Percentiles rank a stretch among this genome's conserved stretches.
Conservation (phyloP, 805 yeast species). For the Osmozyma mogii region DNA sequence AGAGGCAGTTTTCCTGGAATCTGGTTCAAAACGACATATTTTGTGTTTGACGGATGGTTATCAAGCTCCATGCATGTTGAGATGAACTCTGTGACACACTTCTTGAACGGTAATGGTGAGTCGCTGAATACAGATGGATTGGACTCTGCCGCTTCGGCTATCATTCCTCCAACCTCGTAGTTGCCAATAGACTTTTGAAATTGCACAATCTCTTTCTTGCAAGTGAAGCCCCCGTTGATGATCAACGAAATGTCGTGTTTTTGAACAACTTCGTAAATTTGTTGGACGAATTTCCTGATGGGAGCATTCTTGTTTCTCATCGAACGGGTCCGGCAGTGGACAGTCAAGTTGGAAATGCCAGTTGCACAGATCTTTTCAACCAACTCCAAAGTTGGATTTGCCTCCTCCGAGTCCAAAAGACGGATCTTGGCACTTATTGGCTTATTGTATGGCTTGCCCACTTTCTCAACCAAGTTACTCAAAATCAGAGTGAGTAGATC, state of each 20-base stretch:
- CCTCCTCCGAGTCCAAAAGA: constrained; percentile 54
- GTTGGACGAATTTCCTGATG: constrained; percentile 57
- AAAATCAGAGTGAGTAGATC: constrained; percentile 68
- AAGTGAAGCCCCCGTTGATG: constrained; percentile 70
- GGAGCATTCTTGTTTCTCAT: constrained; percentile 89
- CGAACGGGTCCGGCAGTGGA: constrained; percentile 82
- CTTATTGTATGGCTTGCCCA: constrained; percentile 68
- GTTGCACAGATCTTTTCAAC: constrained; percentile 50
- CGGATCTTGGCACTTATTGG: constrained; percentile 91
- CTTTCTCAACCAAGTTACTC: constrained; percentile 58
- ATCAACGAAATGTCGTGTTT: constrained; percentile 61
- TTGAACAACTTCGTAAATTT: constrained; percentile 54
- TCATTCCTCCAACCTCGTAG: constrained; percentile 76
- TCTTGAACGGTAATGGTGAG: constrained; percentile 44
- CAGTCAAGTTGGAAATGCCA: constrained; percentile 78
- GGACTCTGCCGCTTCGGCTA: constrained; percentile 83
- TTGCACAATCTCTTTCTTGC: constrained; percentile 43
- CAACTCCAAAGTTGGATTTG: constrained; percentile 44
- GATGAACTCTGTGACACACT: constrained; percentile 48
- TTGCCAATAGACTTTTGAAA: constrained; percentile 48
- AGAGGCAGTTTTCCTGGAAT: constrained; percentile 66
- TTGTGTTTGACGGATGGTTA: constrained; percentile 60
- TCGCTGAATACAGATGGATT: constrained; percentile 70
- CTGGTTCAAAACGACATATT: constrained; percentile 71
- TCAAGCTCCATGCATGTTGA: constrained; percentile 46